Evolutionary conservation across 495 filamentous ascomycete genomes (phyloP).

Genomic region (Xanthoparmelia taractica): DNA sequence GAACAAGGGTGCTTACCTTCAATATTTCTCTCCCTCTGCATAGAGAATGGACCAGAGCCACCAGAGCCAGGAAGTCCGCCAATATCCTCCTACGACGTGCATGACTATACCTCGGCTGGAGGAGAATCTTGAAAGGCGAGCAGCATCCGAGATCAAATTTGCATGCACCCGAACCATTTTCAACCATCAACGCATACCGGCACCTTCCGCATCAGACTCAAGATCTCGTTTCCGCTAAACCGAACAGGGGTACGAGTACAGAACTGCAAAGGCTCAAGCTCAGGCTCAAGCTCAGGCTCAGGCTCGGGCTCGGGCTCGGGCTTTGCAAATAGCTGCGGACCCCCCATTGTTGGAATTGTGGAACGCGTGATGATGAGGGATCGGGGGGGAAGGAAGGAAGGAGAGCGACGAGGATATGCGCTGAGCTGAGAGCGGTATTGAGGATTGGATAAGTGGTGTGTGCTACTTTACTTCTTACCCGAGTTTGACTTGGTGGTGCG

Average conservation of each 20-base stretch:
- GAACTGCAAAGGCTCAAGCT: background rate
- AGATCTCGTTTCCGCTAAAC: background rate
- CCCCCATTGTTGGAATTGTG: no score
- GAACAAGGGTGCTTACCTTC: background rate
- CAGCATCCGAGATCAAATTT: background rate
- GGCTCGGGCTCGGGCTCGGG: no score
- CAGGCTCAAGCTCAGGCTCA: no score
- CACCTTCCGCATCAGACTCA: background rate
- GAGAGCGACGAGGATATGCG: no score
- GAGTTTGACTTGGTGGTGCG: background rate
- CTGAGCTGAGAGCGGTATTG: no score
- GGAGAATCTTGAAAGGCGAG: no score
- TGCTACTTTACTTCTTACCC: no score
- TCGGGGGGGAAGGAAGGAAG: no score
- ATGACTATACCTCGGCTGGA: background rate
- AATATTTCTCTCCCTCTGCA: background rate
- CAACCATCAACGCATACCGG: background rate
- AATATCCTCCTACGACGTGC: background rate
- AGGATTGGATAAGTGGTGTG: background rate
- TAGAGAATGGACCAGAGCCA: background rate
- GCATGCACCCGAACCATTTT: background rate
- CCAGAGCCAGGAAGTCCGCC: background rate
- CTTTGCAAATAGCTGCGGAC: no score
- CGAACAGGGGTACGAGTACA: background rate
- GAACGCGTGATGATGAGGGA: no score